Evolutionary conservation across 345 rosid genomes (phyloP), one percentile per base, ranked within the genome.

Genomic region (Barbarea vulgaris): DNA sequence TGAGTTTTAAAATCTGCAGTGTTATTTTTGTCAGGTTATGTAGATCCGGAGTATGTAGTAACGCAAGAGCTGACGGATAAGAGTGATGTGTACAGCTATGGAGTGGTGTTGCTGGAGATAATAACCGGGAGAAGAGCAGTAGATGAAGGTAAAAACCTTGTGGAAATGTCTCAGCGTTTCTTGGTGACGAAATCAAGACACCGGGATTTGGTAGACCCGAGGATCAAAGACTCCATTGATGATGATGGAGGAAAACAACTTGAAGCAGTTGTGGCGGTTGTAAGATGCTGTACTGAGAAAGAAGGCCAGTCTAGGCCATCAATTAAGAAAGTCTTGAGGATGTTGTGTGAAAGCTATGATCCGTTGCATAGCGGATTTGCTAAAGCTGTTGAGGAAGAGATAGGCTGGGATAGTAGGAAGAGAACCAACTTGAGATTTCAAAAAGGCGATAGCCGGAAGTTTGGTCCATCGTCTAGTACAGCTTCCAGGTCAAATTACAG

Each of bases 21-120:
- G n/a, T 28, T 12, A 6, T 47, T 71, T 13, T 51, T 75, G n/a
- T 46, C 92, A 93, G 98, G 98, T 73, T 91, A 91, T 69, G 85
- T 91, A 87, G 98, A 91, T 82, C 98, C 97, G 2, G 97, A 91
- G 79, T 94, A 94, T 33, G 84, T 85, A 59, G 77, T 88, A 65
- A 90, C 93, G n/a, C 89, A 87, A 75, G 89, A 94, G 79, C 92
- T 91, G 69, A 94, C 92, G 0, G 91, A 91, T 82, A 94, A 91
- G 81, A 91, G 96, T 61, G 97, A 91, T 76, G 77, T 91, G 12
- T 91, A 94, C 74, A 88, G 98, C 85, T 91, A 83, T 2, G 98
- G 98, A 13, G 97, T 94, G 52, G 78, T 94, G 41, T 82, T 94
- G 67, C 64, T 94, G 64, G 98, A 94, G 81, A 81, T 91, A 33